Evolutionary conservation across 441 rosid species (phyloP), one percentile per base, ranked within the genome.

Genomic region (Gossypium lobatum): DNA sequence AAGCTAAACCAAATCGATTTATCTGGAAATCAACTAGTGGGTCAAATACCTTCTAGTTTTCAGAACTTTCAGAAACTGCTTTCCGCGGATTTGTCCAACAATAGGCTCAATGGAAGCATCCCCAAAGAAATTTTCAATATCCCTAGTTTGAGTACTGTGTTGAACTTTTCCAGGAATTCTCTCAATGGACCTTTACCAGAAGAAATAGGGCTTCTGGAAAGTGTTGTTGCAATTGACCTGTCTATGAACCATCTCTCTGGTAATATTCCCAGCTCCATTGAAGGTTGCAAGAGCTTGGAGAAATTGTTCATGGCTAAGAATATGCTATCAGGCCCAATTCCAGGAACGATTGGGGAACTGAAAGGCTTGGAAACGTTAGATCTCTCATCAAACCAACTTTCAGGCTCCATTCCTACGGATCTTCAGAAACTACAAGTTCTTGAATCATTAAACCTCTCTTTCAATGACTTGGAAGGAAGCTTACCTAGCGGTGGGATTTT

Each of bases 281-380:
- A 64, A 75, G 59, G 37, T 57, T 88, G 85, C 42, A 79, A 75
- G 72, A 88, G 90, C 58, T 76, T 88, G 85, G 88, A 86, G 76
- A 63, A 73, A 58, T 73, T 88, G 6, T 69, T 50, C 78, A 70
- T 88, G 82, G 79, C 76, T 13, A 60, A 65, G 3, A 88, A 88
- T 70, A 7, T 52, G 21, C 64, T 88, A 9, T 70, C 74, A 1
- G 90, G 90, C 0, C 73, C 72, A 17, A 80, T 86, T 54, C 87
- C 89, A n/a, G 71, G 39, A 7, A 16, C 54, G 2, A 14, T 86
- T 34, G 84, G 78, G 21, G 85, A 85, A 28, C 9, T 83, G 48
- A 86, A 74, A 72, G 85, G 83, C 48, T 70, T 88, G 57, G 85
- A 80, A 78, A 75, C 62, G 28, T 73, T 88, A 4, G 89, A 86